A percentile compares a stretch with the other conserved stretches of the same genome.
phyloP scores from a whole-genome alignment of 352 stramenopile genomes.

The Pythium pectinolyticum region DNA sequence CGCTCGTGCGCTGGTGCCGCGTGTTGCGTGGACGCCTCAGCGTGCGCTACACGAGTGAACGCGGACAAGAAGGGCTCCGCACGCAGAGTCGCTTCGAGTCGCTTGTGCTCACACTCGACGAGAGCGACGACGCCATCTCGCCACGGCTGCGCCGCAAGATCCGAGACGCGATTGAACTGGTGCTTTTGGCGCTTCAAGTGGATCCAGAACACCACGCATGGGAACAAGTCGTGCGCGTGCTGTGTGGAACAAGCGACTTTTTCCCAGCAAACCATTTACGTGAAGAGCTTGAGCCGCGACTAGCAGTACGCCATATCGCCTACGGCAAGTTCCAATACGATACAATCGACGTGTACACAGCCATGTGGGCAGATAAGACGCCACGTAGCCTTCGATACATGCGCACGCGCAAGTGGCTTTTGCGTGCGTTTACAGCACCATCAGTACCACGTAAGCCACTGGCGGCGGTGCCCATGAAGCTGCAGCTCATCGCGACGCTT shows the following conservation, averaged over 20 bases:
- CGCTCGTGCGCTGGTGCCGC: conserved; percentile 17
- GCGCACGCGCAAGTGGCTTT: conserved; percentile 19
- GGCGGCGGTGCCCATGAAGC: conserved; percentile 4
- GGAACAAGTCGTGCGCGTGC: conserved; percentile 24
- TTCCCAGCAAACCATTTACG: conserved; percentile 21
- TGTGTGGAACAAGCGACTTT: conserved; percentile 23
- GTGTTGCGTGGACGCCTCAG: conserved; percentile 17
- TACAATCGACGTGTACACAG: conserved; percentile 16
- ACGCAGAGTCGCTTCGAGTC: conserved; percentile 15
- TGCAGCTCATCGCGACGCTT: conserved; percentile 16
- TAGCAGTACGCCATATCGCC: conserved; percentile 10
- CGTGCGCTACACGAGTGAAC: conserved; percentile 21
- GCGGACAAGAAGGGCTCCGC: conserved; percentile 7
- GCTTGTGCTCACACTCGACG: conserved; percentile 27
- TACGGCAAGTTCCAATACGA: conserved; percentile 24
- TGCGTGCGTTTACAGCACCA: background rate
- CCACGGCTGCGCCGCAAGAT: conserved; percentile 13
- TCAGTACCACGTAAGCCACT: background rate
- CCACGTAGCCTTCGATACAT: conserved; percentile 5
- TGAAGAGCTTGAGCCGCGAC: conserved; percentile 16
- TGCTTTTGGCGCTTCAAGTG: conserved; percentile 12
- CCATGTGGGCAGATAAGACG: conserved; percentile 6
- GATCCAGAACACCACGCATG: conserved; percentile 18
- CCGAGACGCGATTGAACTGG: conserved; percentile 24
- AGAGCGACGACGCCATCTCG: conserved; percentile 16